Evolutionary conservation across 257 asterid species (phyloP).

Genomic region (Solanum pennellii): DNA sequence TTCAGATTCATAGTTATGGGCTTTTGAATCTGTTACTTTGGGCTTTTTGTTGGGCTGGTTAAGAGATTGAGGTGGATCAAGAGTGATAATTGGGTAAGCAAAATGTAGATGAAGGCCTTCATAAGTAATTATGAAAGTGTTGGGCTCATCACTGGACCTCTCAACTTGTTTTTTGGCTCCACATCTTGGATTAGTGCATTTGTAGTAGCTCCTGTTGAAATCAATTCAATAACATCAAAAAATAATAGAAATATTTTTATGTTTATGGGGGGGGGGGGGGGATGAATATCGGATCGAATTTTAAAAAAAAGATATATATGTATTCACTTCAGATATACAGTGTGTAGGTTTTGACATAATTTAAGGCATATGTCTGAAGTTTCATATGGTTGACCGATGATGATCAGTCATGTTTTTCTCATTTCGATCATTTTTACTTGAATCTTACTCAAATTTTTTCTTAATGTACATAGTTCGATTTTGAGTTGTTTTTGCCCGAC

Average conservation of each 20-base stretch:
- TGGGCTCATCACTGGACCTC: conserved; percentile 61
- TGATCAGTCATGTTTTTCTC: background rate
- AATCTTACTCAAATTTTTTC: background rate
- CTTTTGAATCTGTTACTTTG: conserved; percentile 14
- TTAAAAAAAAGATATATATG: no score
- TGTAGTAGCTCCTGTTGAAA: conserved; percentile 63
- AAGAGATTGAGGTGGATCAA: background rate
- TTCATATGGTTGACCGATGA: background rate
- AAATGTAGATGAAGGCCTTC: conserved; percentile 96
- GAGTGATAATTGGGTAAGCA: conserved; percentile 48
- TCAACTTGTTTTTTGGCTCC: conserved; percentile 88
- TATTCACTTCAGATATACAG: background rate
- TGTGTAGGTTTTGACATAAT: background rate
- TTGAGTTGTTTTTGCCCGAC: background rate
- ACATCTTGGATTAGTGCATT: conserved; percentile 84
- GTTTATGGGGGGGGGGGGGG: no score
- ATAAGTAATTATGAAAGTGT: conserved; percentile 54
- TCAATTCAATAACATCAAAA: background rate
- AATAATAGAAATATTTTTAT: background rate
- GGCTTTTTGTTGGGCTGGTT: conserved; percentile 52
- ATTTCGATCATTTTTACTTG: background rate
- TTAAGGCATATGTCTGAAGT: background rate
- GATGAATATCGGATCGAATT: no score
- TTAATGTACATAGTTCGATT: background rate
- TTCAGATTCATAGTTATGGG: conserved; percentile 4